These are phyloP conservation scores for Exidia glandulosa DNA, from an alignment of 768 basidiomycete genomes.

Conservation along the genomic window DNA sequence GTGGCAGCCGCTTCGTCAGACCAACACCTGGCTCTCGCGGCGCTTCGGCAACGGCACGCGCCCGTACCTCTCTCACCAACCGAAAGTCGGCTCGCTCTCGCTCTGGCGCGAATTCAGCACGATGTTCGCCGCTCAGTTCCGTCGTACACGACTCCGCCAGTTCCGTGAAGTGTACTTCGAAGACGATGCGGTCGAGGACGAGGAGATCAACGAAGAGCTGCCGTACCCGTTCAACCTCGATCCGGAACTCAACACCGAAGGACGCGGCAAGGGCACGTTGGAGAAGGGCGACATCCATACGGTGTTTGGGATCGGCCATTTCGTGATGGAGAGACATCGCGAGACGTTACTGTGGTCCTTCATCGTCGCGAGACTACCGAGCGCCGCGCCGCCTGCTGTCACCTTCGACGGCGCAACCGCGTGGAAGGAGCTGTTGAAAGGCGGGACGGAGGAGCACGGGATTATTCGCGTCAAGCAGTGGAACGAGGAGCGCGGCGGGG, in stretches of 20 bases:
- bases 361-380: conserved; percentile 21
- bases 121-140: conserved; percentile 21
- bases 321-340: conserved; percentile 23
- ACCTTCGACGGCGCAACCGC: conserved; percentile 8
- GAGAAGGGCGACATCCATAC: conserved; percentile 18
- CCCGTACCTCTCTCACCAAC: conserved; percentile 30
- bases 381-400: conserved; percentile 15
- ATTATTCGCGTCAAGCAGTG: background rate
- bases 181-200: conserved; percentile 9
- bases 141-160: conserved; percentile 17
- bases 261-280: background rate
- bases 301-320: conserved; percentile 22
- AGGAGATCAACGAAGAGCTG: background rate
- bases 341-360: conserved; percentile 28
- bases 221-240: background rate
- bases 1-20: background rate
- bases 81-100: conserved; percentile 23
- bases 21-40: background rate
- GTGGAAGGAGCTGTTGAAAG: conserved; percentile 24
- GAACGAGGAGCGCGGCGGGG: background rate
- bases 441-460: conserved; percentile 15
- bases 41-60: conserved; percentile 24
- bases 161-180: conserved; percentile 16
- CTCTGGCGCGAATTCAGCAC: conserved; percentile 24
- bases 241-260: background rate